Percentiles rank a stretch among this genome's conserved stretches.
Evolutionary conservation across 2,329 filamentous ascomycete genomes (phyloP).

Genomic region (Lecanicillium sp.): DNA sequence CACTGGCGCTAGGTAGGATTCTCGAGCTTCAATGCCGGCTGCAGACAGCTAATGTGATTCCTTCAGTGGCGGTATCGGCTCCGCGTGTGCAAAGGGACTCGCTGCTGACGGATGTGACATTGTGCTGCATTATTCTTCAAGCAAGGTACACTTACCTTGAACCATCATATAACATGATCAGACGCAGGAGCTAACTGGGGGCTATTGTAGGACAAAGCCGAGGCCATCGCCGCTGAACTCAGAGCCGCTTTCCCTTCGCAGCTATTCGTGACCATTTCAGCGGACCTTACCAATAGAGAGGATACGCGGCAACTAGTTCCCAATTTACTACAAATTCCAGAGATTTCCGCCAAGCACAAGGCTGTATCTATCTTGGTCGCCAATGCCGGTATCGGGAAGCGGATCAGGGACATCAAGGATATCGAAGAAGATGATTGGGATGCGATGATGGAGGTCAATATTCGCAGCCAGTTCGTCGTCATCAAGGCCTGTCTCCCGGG

Average conservation of each 20-base stretch:
- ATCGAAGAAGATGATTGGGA: constrained; percentile 58
- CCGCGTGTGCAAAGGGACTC: constrained; percentile 20
- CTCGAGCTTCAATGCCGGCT: background rate
- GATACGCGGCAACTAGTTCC: constrained; percentile 16
- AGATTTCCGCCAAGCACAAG: constrained; percentile 14
- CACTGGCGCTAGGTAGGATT: constrained; percentile 21
- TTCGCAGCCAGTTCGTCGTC: constrained; percentile 51
- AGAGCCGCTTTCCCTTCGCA: constrained; percentile 15
- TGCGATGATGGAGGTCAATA: constrained; percentile 53
- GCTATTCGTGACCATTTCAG: constrained; percentile 17
- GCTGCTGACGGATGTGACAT: constrained; percentile 27
- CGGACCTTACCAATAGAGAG: constrained; percentile 20
- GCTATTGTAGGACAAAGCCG: constrained; percentile 20
- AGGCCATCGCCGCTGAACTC: constrained; percentile 19
- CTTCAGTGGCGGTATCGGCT: constrained; percentile 26
- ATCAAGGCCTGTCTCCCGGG: constrained; percentile 50
- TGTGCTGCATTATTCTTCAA: constrained; percentile 25
- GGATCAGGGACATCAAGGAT: constrained; percentile 46
- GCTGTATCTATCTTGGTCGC: constrained; percentile 46
- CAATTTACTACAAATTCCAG: constrained; percentile 11
- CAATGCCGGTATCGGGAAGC: constrained; percentile 59
- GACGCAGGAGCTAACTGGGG: background rate
- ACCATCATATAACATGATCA: too few species aligned
- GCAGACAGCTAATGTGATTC: background rate
- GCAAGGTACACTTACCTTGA: constrained; percentile 16